A percentile compares a stretch with the other conserved stretches of the same genome.
Evolutionary conservation across 2,329 filamentous ascomycete species (phyloP).

Genomic region (Emmonsia crescens): DNA sequence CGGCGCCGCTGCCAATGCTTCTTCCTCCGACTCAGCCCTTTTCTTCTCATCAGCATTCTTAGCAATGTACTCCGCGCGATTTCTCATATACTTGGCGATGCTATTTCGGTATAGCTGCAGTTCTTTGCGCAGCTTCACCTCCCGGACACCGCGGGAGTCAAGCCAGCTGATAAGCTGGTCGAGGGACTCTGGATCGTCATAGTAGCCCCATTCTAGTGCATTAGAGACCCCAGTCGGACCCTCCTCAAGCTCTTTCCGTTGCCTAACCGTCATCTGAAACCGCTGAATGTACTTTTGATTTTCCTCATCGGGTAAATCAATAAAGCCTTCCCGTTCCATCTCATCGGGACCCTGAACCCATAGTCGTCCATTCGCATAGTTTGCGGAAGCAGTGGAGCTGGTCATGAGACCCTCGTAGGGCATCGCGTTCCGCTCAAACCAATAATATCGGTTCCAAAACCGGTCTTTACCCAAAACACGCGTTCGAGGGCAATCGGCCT

Average conservation of each 20-base stretch:
- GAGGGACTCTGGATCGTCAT: slow-evolving; percentile 66
- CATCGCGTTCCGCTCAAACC: slow-evolving; percentile 98
- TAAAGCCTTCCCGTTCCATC: slow-evolving; percentile 74
- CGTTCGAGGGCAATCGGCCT: slow-evolving; percentile 86
- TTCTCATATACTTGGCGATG: slow-evolving; percentile 70
- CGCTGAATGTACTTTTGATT: slow-evolving; percentile 64
- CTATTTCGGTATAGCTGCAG: slow-evolving; percentile 63
- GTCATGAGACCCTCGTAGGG: slow-evolving; percentile 78
- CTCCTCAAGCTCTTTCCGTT: slow-evolving; percentile 80
- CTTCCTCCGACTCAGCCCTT: slow-evolving; percentile 33
- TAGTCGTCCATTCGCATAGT: slow-evolving; percentile 86
- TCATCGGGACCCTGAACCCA: slow-evolving; percentile 96
- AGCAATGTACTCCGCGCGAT: slow-evolving; percentile 61
- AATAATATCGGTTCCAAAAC: slow-evolving; percentile 98
- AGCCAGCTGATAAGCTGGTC: slow-evolving; percentile 78
- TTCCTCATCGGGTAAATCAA: slow-evolving; percentile 61
- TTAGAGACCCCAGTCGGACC: slow-evolving; percentile 49
- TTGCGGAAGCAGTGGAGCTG: slow-evolving; percentile 76
- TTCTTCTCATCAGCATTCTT: slow-evolving; percentile 41
- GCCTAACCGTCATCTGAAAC: slow-evolving; percentile 71
- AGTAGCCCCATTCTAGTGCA: slow-evolving; percentile 85
- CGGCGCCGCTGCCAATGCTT: slow-evolving; percentile 23
- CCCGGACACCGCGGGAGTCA: slow-evolving; percentile 74
- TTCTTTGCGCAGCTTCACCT: slow-evolving; percentile 80
- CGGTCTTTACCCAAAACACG: slow-evolving; percentile 84